Conservation (phyloP, 2,329 filamentous ascomycete species). For the Paradendryphiella salina region DNA sequence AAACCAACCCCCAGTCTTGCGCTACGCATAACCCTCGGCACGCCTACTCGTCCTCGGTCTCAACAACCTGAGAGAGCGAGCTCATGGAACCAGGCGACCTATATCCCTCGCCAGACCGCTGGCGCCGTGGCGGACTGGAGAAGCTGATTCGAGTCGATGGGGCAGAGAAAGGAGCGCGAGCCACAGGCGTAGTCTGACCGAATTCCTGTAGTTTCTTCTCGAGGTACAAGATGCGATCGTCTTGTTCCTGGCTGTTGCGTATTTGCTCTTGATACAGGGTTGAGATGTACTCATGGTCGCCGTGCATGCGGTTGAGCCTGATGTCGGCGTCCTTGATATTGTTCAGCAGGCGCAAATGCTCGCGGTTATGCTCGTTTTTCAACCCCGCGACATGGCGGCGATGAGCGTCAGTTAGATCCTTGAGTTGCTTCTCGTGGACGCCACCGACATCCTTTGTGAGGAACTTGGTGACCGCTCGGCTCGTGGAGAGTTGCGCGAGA, state of each 20-base stretch:
- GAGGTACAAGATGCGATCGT: constrained; percentile 37
- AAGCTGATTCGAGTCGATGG: constrained; percentile 20
- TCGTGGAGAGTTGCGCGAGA: background rate
- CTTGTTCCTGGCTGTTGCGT: constrained; percentile 27
- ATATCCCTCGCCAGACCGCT: background rate
- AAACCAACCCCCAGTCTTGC: too few relatives aligned
- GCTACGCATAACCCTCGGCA: too few relatives aligned
- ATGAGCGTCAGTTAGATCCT: constrained; percentile 14
- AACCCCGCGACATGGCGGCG: constrained; percentile 8
- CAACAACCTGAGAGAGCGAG: constrained; percentile 10
- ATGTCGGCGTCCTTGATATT: constrained; percentile 3
- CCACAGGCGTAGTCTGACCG: background rate
- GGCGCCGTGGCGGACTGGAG: constrained; percentile 12
- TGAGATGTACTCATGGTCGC: constrained; percentile 21
- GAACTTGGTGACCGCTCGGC: constrained; percentile 3
- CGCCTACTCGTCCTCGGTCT: constrained; percentile 8
- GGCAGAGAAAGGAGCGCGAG: constrained; percentile 17
- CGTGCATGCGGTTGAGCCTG: constrained; percentile 15
- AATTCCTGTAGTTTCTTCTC: constrained; percentile 33
- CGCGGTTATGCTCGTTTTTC: constrained; percentile 8
- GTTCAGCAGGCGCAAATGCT: constrained; percentile 7
- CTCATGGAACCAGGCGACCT: background rate
- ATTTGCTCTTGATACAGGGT: constrained; percentile 21
- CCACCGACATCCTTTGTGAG: constrained; percentile 2
- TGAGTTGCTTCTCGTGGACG: constrained; percentile 10